Evolutionary conservation across 495 filamentous ascomycete species (phyloP), one percentile per base, ranked within the genome.

Genomic region (Barbatosphaeria neglecta): DNA sequence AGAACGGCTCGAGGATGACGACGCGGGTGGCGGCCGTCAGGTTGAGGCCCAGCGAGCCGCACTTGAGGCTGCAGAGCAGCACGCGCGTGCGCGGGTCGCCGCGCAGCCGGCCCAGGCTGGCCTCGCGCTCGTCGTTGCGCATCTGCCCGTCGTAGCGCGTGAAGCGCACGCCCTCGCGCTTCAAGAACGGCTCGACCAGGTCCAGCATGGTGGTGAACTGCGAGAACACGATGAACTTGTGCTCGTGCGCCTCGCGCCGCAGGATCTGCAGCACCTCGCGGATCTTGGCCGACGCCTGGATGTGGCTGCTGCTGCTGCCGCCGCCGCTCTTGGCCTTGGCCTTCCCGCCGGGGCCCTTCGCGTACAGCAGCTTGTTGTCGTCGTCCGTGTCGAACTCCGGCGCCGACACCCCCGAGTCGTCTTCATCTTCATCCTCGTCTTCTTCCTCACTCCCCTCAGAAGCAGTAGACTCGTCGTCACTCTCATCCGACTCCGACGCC

Each of bases 161-260:
- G 59, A 82, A 90, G 49, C 71, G 76, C 54, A 93, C 80, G 22
- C 78, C 78, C 18, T 84, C 78, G 24, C 75, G 66, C 17, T 75
- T 70, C 22, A 98, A 69, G 70, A 96, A 95, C 15, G 92, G 92
- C 61, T 97, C 88, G 53, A 97, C 80, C 20, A 96, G 83, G 68
- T 98, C 86, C 43, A 95, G 78, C 90, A 95, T 95, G 0, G 87
- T 89, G 10, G 87, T 93, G 64, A 94, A 95, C 56, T 96, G 86
- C 3, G 87, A 94, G 66, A 98, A 98, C 50, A 98, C 87, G 60
- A 98, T 98, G 62, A 92, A 92, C 62, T 98, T 98, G 72, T 94
- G 82, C 42, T 70, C 62, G 27, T 74, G 61, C 0, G 81, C 76
- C 61, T 98, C 92, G 47, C 80, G 78, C 54, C 80, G 74, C 16